Base-by-base conservation (phyloP, 2,329 filamentous ascomycete species). In the Ascochyta koolunga region DNA sequence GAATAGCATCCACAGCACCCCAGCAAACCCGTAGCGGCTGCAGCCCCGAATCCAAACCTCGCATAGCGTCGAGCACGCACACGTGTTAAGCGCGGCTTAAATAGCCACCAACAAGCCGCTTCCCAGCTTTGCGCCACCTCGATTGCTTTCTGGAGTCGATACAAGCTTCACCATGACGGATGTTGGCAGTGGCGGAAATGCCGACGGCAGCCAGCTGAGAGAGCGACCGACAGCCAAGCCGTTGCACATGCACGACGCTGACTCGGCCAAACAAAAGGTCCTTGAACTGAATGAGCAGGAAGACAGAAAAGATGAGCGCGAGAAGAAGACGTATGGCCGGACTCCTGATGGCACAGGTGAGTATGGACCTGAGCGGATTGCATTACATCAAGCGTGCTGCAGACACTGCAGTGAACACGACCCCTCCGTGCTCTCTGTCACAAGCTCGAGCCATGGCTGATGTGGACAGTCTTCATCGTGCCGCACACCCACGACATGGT, bases 401-500 rank as follows among this genome's bases (percentile, higher is more conserved):
- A n/a, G n/a, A n/a, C n/a, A n/a, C n/a, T n/a, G 24, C 8, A 8
- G 24, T 10, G 29, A 37, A 22, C 43, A 41, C 15, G 31, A 22
- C 3, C 19, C 13, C 29, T 15, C 9, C 8, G n/a, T n/a, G 38
- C 10, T 16, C 15, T 18, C 42, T 31, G 31, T 44, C n/a, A 51
- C 32, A 42, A 25, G 53, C 40, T 49, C 41, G 37, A 54, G 53
- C 66, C 69, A 72, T 57, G 39, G 42, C 47, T 43, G 47, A 36
- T 25, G 8, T 43, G 13, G 41, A 41, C 69, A 98, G 95, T 96
- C 68, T 99, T 99, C 73, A 89, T 91, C 54, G 95, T 99, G 49
- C 95, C 95, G 41, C 88, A 91, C 59, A 99, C 95, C 51, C 92
- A 97, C 81, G 95, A 99, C 78, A 98, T 99, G 95, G 93, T 99